Evolutionary conservation across 2,329 filamentous ascomycete genomes (phyloP), one percentile per base, ranked within the genome.

Genomic region (Onygenales sp.): DNA sequence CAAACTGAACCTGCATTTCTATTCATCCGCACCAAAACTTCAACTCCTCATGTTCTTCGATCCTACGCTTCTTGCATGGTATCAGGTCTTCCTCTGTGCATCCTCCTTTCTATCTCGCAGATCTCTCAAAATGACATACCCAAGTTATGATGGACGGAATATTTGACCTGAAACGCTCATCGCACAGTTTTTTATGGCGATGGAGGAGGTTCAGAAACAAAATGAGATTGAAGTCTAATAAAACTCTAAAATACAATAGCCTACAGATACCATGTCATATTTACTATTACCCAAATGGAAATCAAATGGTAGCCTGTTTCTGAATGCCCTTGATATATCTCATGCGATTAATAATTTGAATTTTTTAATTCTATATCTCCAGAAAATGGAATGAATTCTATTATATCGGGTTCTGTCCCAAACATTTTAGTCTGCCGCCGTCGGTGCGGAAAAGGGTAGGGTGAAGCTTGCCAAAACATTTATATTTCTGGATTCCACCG

Each of bases 21-120:
- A 49, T 49, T 49, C 31, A 37, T 39, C 46, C 46, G 46, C 33
- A 27, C 10, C n/a, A 37, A 49, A 49, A 31, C 34, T 39, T 39
- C 17, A 49, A 42, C 32, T 47, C n/a, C 34, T 21, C 46, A 31
- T 49, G 43, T 45, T 27, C 6, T 45, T 45, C 31, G 34, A 40
- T 39, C 17, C 34, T 49, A 31, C 14, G 33, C 46, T 49, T 17
- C 11, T 27, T 11, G 9, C 17, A 49, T 49, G 34, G 21, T 42
- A 10, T 27, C 17, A 17, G 27, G 36, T 36, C 49, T 43, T 51
- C 14, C 39, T 13, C 34, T 27, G 46, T n/a, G 32, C 49, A 31
- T 68, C 67, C 10, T 10, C 31, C 9, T 17, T 39, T 49, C 34
- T 31, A 7, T 45, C 32, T 49, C 11, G 14, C 14, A 6, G 14